Conservation (phyloP, 2,329 filamentous ascomycete genomes). For the Cladosporium halotolerans region DNA sequence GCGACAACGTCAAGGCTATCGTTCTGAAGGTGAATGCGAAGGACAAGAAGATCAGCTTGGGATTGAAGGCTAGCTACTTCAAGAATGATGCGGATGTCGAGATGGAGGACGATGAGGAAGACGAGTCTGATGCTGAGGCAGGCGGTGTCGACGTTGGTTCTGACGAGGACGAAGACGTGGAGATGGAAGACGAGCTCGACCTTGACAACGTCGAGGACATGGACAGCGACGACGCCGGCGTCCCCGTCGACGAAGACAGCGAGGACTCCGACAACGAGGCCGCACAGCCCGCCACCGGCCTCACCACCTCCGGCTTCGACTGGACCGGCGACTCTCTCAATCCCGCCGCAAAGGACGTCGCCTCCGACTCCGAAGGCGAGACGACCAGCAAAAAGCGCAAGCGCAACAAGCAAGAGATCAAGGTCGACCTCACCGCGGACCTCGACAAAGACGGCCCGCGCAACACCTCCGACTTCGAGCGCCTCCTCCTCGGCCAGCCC, state of each 20-base stretch:
- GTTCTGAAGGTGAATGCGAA: constrained; percentile 70
- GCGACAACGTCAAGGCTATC: constrained; percentile 88
- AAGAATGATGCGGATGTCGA: constrained; percentile 45
- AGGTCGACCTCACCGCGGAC: constrained; percentile 86
- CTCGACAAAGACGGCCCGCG: constrained; percentile 84
- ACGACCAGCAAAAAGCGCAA: constrained; percentile 49
- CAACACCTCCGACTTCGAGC: constrained; percentile 86
- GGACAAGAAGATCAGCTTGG: constrained; percentile 77
- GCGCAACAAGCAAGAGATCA: constrained; percentile 72
- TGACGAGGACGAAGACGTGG: constrained; percentile 31
- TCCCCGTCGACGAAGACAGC: constrained; percentile 39
- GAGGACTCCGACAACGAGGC: constrained; percentile 29
- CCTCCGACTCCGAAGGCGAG: constrained; percentile 49
- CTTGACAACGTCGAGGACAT: constrained; percentile 39
- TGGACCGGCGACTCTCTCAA: constrained; percentile 65
- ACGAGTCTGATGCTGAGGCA: constrained; percentile 16
- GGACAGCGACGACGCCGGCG: constrained; percentile 44
- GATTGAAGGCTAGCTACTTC: constrained; percentile 89
- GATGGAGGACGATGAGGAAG: constrained; percentile 31
- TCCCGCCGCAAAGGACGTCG: constrained; percentile 48
- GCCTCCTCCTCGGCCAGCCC: constrained; percentile 82
- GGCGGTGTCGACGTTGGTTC: constrained; percentile 20
- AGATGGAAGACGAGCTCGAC: constrained; percentile 32
- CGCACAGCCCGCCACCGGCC: constrained; percentile 34
- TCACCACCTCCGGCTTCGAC: constrained; percentile 74